Base-by-base conservation (phyloP, 495 filamentous ascomycete genomes). In the Trichoderma virens region DNA sequence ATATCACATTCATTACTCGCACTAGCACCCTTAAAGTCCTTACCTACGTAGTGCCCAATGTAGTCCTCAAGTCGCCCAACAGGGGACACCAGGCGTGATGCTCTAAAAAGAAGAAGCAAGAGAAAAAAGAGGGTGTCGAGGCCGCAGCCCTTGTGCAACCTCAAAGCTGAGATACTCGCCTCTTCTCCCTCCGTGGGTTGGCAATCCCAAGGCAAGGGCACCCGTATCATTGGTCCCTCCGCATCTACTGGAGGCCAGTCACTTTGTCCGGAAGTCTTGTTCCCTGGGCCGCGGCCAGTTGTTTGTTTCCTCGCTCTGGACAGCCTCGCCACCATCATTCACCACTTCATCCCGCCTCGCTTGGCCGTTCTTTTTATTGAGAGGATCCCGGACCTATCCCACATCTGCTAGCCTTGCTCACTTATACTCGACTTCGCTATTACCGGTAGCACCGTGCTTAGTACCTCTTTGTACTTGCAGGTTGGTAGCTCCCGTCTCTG, bases 221-320 rank as follows among this genome's bases (percentile, higher is more conserved):
- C 61, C 16, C 4, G 35, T 43, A 8, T 62, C 38, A 62, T 62
- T 62, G 61, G 61, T 23, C 61, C 25, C 34, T 43, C 39, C 35
- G 38, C 38, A 47, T 62, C 61, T 59, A 16, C 27, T 60, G 23
- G 28, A 9, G 25, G 56, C 27, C 28, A 60, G 27, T 60, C 56
- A 60, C 27, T 35, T 35, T 35, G 56, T 30, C 56, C 31, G n/a
- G 59, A 23, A 35, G 14, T 14, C 35, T 23, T 20, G 30, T 34
- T 30, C 31, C 20, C 8, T 39, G 28, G 59, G 54, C 13, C 54
- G 54, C 23, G 54, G 14, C 20, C 59, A 3, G n/a, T 45, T 45
- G 61, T 23, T 30, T 18, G 9, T 41, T 28, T 7, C 4, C 35
- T 5, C 28, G 5, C 61, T 14, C 27, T 20, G 34, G 38, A n/a